Conservation (phyloP, 306 rosid genomes). For the Lablab purpureus region DNA sequence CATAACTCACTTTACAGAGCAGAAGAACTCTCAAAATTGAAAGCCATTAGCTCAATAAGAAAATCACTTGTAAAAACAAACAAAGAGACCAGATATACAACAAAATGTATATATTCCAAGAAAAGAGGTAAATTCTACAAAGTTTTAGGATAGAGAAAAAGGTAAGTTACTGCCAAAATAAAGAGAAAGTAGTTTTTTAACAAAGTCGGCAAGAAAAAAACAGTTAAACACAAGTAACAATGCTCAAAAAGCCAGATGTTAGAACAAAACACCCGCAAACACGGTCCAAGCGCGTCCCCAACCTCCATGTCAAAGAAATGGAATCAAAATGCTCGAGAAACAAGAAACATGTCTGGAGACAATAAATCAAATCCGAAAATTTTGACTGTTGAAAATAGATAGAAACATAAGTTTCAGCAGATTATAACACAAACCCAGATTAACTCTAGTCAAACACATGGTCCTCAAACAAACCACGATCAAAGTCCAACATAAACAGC, state of each 20-base stretch:
- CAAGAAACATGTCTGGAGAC: slow-evolving; percentile 19
- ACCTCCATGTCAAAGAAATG: slow-evolving; percentile 4
- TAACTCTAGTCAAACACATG: not conserved
- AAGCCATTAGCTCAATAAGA: not conserved
- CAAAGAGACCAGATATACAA: not conserved
- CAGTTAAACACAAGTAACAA: not conserved
- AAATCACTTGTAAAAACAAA: not conserved
- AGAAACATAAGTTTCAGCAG: not conserved
- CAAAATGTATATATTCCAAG: not conserved
- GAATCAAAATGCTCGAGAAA: not conserved
- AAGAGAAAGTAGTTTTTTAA: not conserved
- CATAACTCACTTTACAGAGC: slow-evolving; percentile 14
- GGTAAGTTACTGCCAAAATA: not conserved
- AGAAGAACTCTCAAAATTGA: not conserved
- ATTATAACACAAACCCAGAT: slow-evolving; percentile 34
- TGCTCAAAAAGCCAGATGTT: not conserved
- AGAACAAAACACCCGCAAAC: not conserved
- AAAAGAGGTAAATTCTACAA: not conserved
- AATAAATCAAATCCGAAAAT: slow-evolving; percentile 43
- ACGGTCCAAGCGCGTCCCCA: not conserved
- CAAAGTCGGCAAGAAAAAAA: not conserved
- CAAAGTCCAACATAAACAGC: not conserved
- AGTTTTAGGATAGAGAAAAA: slow-evolving; percentile 22
- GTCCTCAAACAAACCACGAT: not conserved
- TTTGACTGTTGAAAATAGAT: not conserved